Evolutionary conservation across 1,284 basidiomycete genomes (phyloP), one percentile per base, ranked within the genome.

Genomic region (Fomitopsis schrenkii): DNA sequence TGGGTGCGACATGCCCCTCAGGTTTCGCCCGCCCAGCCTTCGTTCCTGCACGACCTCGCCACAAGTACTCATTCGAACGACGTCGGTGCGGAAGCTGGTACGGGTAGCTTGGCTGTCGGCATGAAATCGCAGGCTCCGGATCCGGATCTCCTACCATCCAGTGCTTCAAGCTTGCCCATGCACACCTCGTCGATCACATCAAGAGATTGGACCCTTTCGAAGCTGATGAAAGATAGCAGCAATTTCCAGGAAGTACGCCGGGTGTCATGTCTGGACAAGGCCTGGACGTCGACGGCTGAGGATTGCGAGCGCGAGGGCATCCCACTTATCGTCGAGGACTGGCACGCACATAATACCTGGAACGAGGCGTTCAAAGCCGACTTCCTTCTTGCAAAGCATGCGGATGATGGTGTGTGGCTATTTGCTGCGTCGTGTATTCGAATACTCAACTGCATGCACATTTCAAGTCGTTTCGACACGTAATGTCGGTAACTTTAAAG

Each of bases 271-370:
- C 41, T 67, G 9, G 46, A 59, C 19, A 53, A 61, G 10, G 46
- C 55, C 3, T 63, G 65, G 6, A 40, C 74, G 3, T 38, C 63
- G 8, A 46, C 53, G 14, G 71, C 68, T 2, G 63, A 72, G 33
- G 61, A 75, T 5, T 79, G 84, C 58, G 87, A 91, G 56, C 57
- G 62, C 9, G 66, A 70, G 9, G 88, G 87, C 1, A 64, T 74
- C 12, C 90, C 90, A 1, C 67, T 90, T 57, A 80, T 93, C 35
- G 79, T 93, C 22, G 74, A 83, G 58, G 82, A 80, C 19, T 83
- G 82, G 72, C 81, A 90, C 57, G 72, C 80, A 57, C 78, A 80
- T 53, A 66, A 73, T 0, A 64, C 67, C 2, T 93, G 91, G 90
- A 79, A 79, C 1, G 67, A 67, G 14, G 67, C 79, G 45, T 88